These are phyloP conservation scores for Tuber magnatum DNA, from an alignment of 495 filamentous ascomycete species.

Conservation along the genomic window DNA sequence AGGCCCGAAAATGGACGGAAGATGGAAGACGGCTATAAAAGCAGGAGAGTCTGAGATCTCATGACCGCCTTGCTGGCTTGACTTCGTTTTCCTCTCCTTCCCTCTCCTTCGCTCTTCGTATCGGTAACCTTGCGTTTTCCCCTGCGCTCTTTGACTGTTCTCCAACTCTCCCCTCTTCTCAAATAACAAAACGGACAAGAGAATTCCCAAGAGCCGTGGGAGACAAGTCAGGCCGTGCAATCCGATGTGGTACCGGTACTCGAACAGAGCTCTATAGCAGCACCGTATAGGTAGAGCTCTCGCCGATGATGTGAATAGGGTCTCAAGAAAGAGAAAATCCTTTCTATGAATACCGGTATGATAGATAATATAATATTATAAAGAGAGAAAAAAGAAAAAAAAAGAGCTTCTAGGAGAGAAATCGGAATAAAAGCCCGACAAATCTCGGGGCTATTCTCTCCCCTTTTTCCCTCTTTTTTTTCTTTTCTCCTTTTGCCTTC, in stretches of 20 bases:
- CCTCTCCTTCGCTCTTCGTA: conserved; percentile 10
- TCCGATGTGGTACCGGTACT: neutral
- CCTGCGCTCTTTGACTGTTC: neutral
- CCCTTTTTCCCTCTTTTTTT: neutral
- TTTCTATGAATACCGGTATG: neutral
- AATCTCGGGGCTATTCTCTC: neutral
- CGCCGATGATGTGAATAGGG: neutral
- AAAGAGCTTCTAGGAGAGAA: neutral
- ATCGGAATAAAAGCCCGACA: neutral
- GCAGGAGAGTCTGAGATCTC: conserved; percentile 22
- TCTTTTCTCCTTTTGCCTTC: neutral
- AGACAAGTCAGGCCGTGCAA: neutral
- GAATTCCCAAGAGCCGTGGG: neutral
- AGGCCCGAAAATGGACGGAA: neutral
- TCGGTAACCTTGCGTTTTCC: conserved; percentile 1
- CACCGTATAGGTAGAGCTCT: neutral
- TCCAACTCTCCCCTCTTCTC: neutral
- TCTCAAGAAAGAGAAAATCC: neutral
- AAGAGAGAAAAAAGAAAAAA: neutral
- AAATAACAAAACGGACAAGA: neutral
- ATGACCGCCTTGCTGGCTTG: conserved; percentile 24
- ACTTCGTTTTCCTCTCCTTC: conserved; percentile 17
- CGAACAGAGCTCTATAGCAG: neutral
- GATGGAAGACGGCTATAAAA: neutral
- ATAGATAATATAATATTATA: neutral